A percentile compares a stretch with the other conserved stretches of the same genome.
phyloP scores from a whole-genome alignment of 2,329 filamentous ascomycete species.

The Alternaria angustiovoidea region DNA sequence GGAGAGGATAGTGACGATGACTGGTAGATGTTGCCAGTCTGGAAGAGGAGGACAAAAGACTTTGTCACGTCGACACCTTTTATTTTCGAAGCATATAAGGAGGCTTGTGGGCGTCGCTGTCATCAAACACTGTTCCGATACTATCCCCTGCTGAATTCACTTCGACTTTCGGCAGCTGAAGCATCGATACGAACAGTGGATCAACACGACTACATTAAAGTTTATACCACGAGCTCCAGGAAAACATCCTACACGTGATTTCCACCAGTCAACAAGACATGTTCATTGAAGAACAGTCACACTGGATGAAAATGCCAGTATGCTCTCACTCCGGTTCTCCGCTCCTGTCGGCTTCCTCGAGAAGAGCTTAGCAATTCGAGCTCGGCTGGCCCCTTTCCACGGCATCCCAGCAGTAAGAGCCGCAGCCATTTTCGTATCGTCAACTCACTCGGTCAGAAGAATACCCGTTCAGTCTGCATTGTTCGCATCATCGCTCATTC shows the following conservation, averaged over 20 bases:
- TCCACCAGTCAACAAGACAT: not conserved
- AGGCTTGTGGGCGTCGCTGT: not conserved
- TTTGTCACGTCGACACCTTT: not conserved
- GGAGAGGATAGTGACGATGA: constrained; percentile 31
- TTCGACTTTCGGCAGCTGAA: not conserved
- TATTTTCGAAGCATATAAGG: not conserved
- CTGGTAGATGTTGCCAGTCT: constrained; percentile 13
- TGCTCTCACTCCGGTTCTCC: not conserved
- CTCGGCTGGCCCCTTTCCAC: not conserved
- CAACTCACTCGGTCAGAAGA: not conserved
- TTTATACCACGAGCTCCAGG: not conserved
- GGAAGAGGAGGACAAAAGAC: not conserved
- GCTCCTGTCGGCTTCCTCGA: not conserved
- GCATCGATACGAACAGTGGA: not conserved
- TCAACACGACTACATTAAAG: not conserved
- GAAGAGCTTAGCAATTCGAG: not conserved
- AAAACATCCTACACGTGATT: not conserved
- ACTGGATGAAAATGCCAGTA: not conserved
- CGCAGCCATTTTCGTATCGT: not conserved
- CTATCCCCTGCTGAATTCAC: not conserved
- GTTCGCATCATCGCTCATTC: not conserved
- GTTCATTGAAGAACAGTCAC: not conserved
- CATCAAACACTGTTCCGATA: not conserved
- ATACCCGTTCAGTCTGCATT: not conserved
- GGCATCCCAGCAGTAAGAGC: not conserved